phyloP scores from a whole-genome alignment of 2,329 filamentous ascomycete species.

The Grosmannia penicillata region DNA sequence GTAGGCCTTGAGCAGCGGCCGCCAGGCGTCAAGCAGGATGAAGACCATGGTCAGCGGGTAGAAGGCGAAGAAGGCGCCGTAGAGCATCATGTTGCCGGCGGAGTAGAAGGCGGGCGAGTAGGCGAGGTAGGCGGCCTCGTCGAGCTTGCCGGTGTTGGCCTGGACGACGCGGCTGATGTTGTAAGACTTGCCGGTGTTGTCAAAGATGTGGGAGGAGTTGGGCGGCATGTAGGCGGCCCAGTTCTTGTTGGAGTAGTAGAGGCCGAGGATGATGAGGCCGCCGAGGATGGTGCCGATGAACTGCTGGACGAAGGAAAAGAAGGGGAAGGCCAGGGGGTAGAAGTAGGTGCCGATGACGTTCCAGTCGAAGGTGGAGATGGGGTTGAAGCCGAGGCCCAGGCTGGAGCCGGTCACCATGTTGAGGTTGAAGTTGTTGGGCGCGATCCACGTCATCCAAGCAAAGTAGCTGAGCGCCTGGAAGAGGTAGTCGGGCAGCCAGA shows the following conservation, averaged over 20 bases:
- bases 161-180: constrained; percentile 26
- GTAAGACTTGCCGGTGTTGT: constrained; percentile 33
- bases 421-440: constrained; percentile 22
- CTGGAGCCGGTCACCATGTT: constrained; percentile 17
- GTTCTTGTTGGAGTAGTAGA: constrained; percentile 46
- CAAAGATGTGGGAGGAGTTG: constrained; percentile 35
- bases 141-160: constrained; percentile 28
- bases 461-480: constrained; percentile 30
- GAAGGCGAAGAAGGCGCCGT: constrained; percentile 40
- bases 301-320: constrained; percentile 47
- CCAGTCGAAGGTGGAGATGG: constrained; percentile 26
- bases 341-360: constrained; percentile 14
- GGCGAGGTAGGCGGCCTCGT: constrained; percentile 26
- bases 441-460: constrained; percentile 40
- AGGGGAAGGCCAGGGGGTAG: constrained; percentile 26
- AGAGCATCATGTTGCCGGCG: constrained; percentile 33
- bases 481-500: constrained; percentile 35
- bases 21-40: constrained; percentile 26
- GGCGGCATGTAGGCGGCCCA: constrained; percentile 36
- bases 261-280: constrained; percentile 36
- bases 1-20: constrained; percentile 4
- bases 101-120: constrained; percentile 38
- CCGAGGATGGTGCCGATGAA: constrained; percentile 40
- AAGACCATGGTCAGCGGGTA: constrained; percentile 37
- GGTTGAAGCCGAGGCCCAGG: constrained; percentile 20